phyloP scores from a whole-genome alignment of 2,329 filamentous ascomycete genomes.

The Xylariomycetidae sp. region DNA sequence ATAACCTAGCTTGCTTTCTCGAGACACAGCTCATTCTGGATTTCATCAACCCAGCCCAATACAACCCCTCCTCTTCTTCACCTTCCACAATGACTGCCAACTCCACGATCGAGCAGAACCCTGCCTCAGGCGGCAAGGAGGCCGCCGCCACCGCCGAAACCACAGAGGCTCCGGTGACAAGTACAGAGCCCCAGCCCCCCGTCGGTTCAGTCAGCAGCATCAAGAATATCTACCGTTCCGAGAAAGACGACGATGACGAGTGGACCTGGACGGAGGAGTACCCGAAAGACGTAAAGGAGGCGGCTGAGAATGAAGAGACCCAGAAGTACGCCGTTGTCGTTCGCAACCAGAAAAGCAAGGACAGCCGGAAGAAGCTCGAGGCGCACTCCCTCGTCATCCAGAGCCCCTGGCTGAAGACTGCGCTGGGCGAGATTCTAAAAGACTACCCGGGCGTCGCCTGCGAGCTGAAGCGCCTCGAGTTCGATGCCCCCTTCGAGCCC shows the following conservation, averaged over 20 bases:
- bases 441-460: conserved; percentile 56
- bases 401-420: conserved; percentile 51
- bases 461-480: conserved; percentile 51
- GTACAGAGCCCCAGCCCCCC: not conserved
- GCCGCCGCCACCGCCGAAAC: too few species aligned
- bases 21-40: too few species aligned
- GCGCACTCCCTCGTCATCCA: conserved; percentile 60
- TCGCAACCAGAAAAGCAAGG: conserved; percentile 50
- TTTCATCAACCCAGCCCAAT: too few species aligned
- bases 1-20: too few species aligned
- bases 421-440: conserved; percentile 48
- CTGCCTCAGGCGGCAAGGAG: too few species aligned
- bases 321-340: conserved; percentile 56
- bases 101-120: too few species aligned
- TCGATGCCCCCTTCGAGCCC: conserved; percentile 53
- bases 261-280: conserved; percentile 50
- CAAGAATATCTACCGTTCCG: conserved; percentile 36
- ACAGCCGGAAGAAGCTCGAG: conserved; percentile 54
- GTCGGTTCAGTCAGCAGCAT: conserved; percentile 32
- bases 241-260: conserved; percentile 41
- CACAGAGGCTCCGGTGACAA: too few species aligned
- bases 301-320: conserved; percentile 56
- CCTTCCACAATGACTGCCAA: too few species aligned
- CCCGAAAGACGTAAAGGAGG: conserved; percentile 47
- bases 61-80: too few species aligned